Percentiles rank a stretch among this genome's conserved stretches.
Evolutionary conservation across 2,329 filamentous ascomycete species (phyloP).

Genomic region (Sporothrix protearum): DNA sequence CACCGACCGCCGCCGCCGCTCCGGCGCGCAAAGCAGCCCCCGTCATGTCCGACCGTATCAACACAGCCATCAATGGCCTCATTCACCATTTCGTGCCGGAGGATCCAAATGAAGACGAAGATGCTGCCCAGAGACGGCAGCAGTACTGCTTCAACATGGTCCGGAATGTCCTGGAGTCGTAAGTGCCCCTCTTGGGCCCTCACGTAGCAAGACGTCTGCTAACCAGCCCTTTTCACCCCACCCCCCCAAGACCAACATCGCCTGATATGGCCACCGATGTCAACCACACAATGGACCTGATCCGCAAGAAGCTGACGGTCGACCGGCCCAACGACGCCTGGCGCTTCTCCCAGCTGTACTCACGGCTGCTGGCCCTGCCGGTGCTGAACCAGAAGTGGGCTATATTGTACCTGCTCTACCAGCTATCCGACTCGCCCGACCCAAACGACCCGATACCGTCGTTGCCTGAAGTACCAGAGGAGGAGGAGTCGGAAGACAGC

Average conservation of each 20-base stretch:
- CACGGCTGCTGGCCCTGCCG: slow-evolving; percentile 80
- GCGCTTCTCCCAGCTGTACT: slow-evolving; percentile 86
- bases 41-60: slow-evolving; percentile 65
- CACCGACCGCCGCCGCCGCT: slow-evolving; percentile 16
- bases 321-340: slow-evolving; percentile 75
- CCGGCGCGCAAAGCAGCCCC: slow-evolving; percentile 45
- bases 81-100: slow-evolving; percentile 70
- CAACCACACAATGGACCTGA: slow-evolving; percentile 88
- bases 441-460: slow-evolving; percentile 50
- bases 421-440: slow-evolving; percentile 67
- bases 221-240: too few relatives aligned
- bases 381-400: slow-evolving; percentile 96
- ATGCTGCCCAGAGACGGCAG: slow-evolving; percentile 64
- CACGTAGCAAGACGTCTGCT: too few relatives aligned
- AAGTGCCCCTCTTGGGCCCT: slow-evolving; percentile 29
- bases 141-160: slow-evolving; percentile 56
- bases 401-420: slow-evolving; percentile 86
- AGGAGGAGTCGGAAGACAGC: slow-evolving; percentile 21
- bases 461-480: slow-evolving; percentile 37
- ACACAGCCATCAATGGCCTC: slow-evolving; percentile 74
- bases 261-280: slow-evolving; percentile 63
- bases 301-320: slow-evolving; percentile 81
- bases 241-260: slow-evolving; percentile 38
- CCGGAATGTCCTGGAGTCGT: slow-evolving; percentile 52
- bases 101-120: slow-evolving; percentile 63